Evolutionary conservation across 1,139 yeast species (phyloP), one percentile per base, ranked within the genome.

Genomic region (Saccharomyces hybrid): DNA sequence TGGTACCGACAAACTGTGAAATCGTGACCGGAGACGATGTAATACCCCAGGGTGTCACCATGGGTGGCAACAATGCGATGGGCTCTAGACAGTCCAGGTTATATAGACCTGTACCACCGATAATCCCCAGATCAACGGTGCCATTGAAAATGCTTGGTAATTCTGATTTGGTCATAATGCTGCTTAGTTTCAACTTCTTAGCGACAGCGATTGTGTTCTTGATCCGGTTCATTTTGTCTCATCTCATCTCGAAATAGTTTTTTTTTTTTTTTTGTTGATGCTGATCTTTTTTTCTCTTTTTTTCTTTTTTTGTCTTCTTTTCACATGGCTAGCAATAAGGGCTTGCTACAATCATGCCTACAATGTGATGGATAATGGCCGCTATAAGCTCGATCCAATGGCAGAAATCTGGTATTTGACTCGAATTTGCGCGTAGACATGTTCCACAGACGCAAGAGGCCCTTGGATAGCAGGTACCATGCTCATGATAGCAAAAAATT

Each of bases 31-130:
- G 91, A 13, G 96, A 86, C 4, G 98, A 90, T 25, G 99, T 96
- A 62, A 79, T 79, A 6, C 99, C 99, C 98, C 99, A 93, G 26
- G 99, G 99, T 8, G 99, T 93, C 20, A 85, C 79, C 53, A 89
- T 72, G 7, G 88, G 81, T 3, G 88, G 82, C 52, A 90, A 73
- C 62, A 86, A 77, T 26, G 97, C 97, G 52, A 90, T 95, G 2
- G 96, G 95, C 50, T 84, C 80, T 59, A 91, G 76, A 55, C 88
- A 83, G 48, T 87, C 89, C 57, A 93, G 78, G 56, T 88, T 87
- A 76, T 93, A 93, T 48, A 93, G 79, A n/a, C 99, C 99, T 2
- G 99, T 93, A 47, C 99, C 99, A 42, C 99, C 99, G 68, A 93
- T 93, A 60, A 93, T 82, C 48, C 96, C 98, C 50, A 93, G 77